Evolutionary conservation across 2,329 filamentous ascomycete genomes (phyloP), one percentile per base, ranked within the genome.

Genomic region (Xylariaceae sp.): DNA sequence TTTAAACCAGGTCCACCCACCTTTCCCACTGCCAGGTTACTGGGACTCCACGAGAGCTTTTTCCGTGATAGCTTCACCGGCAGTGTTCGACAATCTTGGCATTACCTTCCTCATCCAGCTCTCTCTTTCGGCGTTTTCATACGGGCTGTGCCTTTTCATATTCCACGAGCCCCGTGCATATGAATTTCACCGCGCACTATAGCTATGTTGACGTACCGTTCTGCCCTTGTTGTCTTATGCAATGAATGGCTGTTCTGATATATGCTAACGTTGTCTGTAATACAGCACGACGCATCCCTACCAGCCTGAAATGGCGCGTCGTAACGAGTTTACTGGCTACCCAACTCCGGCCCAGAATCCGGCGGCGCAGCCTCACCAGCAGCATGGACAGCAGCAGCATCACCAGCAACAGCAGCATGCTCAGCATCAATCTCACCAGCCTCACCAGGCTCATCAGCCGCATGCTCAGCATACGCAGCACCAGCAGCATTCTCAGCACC

Each of bases 221-320:
- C 4, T 10, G 47, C n/a, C 45, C 23, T 53, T 52, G 37, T 23
- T 50, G 54, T 59, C 59, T 59, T 55, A 59, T 61, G 59, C 65
- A 62, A 62, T 61, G 67, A 60, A 56, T 61, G 53, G 37, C 58
- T 59, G 42, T 51, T 50, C 62, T 58, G 58, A 57, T 58, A 63
- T 58, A 63, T 62, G 67, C 74, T 77, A 74, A 77, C 69, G 65
- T 71, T 60, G 18, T 58, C 60, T 67, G 62, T 75, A 71, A 73
- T 74, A 72, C 66, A 79, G 77, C 68, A 62, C 74, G 44, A 68
- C 72, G 62, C 79, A 83, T 68, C 71, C 76, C 57, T 82, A 82
- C 67, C 79, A 78, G 71, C 71, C 75, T 66, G 79, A 82, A 63
- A 78, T 83, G 79, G 74, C 66, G 70, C 76, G 66, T 75, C 79